These are phyloP conservation scores for Leishmania aethiopica DNA, from an alignment of 208 protist species.

Conservation along the genomic window DNA sequence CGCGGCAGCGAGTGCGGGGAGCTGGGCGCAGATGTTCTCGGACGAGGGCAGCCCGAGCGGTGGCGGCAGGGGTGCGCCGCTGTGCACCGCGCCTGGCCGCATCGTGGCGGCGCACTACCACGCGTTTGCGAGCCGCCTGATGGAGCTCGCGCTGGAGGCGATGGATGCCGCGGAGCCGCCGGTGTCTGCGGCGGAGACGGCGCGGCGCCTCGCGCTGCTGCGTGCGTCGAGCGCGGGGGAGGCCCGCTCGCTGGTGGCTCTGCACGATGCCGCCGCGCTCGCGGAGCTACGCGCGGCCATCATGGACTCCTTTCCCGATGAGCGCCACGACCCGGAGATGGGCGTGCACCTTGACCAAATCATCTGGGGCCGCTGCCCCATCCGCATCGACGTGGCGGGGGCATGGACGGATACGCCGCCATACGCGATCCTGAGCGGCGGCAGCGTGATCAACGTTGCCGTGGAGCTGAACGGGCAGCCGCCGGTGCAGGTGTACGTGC, in stretches of 20 bases:
- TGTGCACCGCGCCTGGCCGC: slow-evolving; percentile 20
- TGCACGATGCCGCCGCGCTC: slow-evolving; percentile 31
- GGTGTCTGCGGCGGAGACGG: not conserved
- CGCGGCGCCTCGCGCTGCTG: slow-evolving; percentile 17
- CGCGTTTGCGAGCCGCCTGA: slow-evolving; percentile 30
- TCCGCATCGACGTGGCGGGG: slow-evolving; percentile 61
- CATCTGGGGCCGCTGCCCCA: slow-evolving; percentile 49
- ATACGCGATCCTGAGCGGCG: slow-evolving; percentile 48
- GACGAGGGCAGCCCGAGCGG: not conserved
- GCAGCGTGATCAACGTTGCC: slow-evolving; percentile 64
- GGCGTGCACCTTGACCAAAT: slow-evolving; percentile 47
- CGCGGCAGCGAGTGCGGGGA: not conserved
- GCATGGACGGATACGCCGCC: slow-evolving; percentile 79
- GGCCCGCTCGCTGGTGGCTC: slow-evolving; percentile 6
- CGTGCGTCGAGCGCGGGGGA: slow-evolving; percentile 5
- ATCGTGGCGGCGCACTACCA: slow-evolving; percentile 32
- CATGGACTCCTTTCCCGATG: slow-evolving; percentile 21
- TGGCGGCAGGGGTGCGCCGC: not conserved
- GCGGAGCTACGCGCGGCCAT: slow-evolving; percentile 22
- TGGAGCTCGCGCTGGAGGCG: slow-evolving; percentile 22
- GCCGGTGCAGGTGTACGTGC: slow-evolving; percentile 56
- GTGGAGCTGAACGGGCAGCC: slow-evolving; percentile 58
- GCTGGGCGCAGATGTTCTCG: slow-evolving; percentile 5
- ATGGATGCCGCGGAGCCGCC: slow-evolving; percentile 5
- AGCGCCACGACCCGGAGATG: slow-evolving; percentile 24